phyloP scores from a whole-genome alignment of 2,329 filamentous ascomycete genomes.

The Orbilia blumenaviensis region DNA sequence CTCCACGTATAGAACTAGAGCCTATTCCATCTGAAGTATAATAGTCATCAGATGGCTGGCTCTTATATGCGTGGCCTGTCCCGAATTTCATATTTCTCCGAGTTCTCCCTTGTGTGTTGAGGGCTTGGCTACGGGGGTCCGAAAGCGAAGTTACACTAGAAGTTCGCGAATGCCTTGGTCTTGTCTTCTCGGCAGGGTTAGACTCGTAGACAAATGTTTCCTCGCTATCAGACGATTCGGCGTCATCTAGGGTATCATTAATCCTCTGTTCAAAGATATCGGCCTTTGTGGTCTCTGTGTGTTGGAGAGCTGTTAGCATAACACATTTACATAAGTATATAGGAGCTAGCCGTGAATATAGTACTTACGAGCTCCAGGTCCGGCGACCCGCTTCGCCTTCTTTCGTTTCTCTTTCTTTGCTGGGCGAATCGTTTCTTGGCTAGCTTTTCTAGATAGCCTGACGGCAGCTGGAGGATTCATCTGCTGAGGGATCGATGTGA shows the following conservation, averaged over 20 bases:
- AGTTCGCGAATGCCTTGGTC: conserved; percentile 83
- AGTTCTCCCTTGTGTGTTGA: conserved; percentile 27
- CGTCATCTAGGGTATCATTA: conserved; percentile 93
- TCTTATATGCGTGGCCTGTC: conserved; percentile 37
- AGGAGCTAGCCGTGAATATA: no score
- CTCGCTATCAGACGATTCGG: conserved; percentile 94
- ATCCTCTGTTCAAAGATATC: conserved; percentile 98
- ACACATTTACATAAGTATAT: conserved; percentile 13
- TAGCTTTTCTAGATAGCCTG: conserved; percentile 79
- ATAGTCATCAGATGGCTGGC: conserved; percentile 35
- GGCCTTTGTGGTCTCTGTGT: conserved; percentile 85
- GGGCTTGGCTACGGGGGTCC: conserved; percentile 58
- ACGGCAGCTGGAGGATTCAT: conserved; percentile 74
- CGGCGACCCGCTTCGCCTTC: conserved; percentile 73
- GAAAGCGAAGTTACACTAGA: conserved; percentile 86
- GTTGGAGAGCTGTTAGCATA: conserved; percentile 55
- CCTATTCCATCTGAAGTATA: conserved; percentile 44
- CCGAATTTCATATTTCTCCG: conserved; percentile 57
- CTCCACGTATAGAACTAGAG: conserved; percentile 26
- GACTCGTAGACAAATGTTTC: conserved; percentile 99
- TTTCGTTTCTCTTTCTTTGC: conserved; percentile 90
- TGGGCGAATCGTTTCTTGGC: conserved; percentile 87
- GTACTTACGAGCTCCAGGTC: conserved; percentile 56
- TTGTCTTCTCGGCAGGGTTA: conserved; percentile 79
- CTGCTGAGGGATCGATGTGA: conserved; percentile 82